Evolutionary conservation across 257 asterid genomes (phyloP).

Genomic region (Capsicum rhomboideum): DNA sequence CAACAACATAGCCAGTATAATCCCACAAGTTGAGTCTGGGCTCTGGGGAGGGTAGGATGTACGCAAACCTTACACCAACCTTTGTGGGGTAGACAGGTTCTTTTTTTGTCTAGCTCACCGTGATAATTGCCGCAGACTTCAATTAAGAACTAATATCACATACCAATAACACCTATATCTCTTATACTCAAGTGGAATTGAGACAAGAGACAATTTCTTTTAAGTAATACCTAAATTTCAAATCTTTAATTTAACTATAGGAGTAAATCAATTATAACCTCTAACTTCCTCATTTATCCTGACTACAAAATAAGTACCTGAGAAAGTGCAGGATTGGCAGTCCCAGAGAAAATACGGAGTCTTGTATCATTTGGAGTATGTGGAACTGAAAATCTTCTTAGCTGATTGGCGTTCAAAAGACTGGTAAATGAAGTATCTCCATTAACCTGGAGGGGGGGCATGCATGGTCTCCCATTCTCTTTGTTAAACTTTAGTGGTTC

Average conservation of each 20-base stretch:
- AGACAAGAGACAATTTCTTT: not conserved
- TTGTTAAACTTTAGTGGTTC: conserved; percentile 53
- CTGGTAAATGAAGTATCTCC: conserved; percentile 36
- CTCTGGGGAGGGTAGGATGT: not conserved
- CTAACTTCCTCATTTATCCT: not conserved
- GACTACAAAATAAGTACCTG: conserved; percentile 37
- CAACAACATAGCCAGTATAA: not conserved
- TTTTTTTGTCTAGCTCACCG: not conserved
- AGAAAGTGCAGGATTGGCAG: conserved; percentile 78
- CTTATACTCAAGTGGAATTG: not conserved
- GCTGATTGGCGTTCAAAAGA: conserved; percentile 36
- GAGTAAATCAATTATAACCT: not conserved
- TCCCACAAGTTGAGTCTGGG: not conserved
- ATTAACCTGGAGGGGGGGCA: conserved; percentile 19
- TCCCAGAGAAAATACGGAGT: conserved; percentile 80
- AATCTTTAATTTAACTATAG: too few species aligned
- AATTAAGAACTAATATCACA: not conserved
- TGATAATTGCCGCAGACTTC: not conserved
- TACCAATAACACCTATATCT: not conserved
- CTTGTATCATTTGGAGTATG: conserved; percentile 43
- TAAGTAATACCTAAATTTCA: not conserved
- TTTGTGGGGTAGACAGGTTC: not conserved
- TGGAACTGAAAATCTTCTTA: conserved; percentile 19
- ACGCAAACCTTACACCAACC: not conserved
- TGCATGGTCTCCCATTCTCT: conserved; percentile 40